These are phyloP conservation scores for Aspergillus sergii DNA, from an alignment of 2,329 filamentous ascomycete species.

Conservation along the genomic window DNA sequence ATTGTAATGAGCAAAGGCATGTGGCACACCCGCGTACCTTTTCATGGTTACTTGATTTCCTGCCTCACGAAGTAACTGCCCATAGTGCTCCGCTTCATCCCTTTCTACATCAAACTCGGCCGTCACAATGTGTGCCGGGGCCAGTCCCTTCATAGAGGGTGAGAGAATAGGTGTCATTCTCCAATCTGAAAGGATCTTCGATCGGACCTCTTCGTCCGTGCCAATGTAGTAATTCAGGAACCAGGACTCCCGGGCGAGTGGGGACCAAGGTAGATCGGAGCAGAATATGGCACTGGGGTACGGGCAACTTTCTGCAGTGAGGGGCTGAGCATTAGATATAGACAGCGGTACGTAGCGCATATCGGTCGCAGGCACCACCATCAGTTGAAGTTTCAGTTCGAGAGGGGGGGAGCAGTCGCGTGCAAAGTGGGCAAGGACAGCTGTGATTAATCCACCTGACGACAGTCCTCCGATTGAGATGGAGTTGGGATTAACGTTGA, in stretches of 20 bases:
- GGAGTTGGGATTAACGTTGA: slow-evolving; percentile 12
- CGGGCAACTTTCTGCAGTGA: slow-evolving; percentile 21
- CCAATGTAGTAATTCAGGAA: slow-evolving; percentile 36
- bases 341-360: slow-evolving; percentile 31
- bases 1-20: slow-evolving; percentile 26
- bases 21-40: slow-evolving; percentile 30
- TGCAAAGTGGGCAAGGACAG: slow-evolving; percentile 37
- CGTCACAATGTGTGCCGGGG: slow-evolving; percentile 36
- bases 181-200: slow-evolving; percentile 17
- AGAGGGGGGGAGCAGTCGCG: slow-evolving; percentile 32
- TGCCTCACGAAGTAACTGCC: slow-evolving; percentile 21
- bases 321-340: slow-evolving; percentile 8
- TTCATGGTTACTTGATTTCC: slow-evolving; percentile 31
- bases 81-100: slow-evolving; percentile 38
- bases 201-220: slow-evolving; percentile 22
- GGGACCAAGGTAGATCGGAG: slow-evolving; percentile 30
- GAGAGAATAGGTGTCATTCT: slow-evolving; percentile 29
- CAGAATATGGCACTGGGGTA: slow-evolving; percentile 29
- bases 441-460: slow-evolving; percentile 25
- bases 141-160: slow-evolving; percentile 26
- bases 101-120: slow-evolving; percentile 40
- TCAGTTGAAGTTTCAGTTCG: slow-evolving; percentile 31
- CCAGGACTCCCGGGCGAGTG: slow-evolving; percentile 34
- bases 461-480: slow-evolving; percentile 19
- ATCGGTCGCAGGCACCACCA: slow-evolving; percentile 37